These are phyloP conservation scores for Hypocreales sp. DNA, from an alignment of 2,329 filamentous ascomycete species.

Conservation along the genomic window DNA sequence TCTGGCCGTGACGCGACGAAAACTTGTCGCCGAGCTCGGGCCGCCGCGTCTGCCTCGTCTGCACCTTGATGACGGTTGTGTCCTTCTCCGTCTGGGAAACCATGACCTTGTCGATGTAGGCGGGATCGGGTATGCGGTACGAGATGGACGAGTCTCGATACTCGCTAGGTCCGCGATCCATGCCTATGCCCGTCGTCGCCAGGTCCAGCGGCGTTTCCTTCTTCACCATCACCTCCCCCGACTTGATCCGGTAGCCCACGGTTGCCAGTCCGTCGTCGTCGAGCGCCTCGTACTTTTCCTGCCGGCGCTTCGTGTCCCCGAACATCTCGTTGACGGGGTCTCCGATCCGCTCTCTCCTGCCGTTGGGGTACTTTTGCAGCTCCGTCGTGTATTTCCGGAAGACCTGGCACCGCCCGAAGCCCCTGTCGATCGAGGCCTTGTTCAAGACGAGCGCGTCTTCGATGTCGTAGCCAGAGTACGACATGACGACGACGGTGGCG, in stretches of 20 bases:
- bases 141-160: slow-evolving; percentile 55
- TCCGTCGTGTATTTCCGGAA: slow-evolving; percentile 85
- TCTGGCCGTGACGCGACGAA: slow-evolving; percentile 94
- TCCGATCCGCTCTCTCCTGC: slow-evolving; percentile 51
- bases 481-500: slow-evolving; percentile 97
- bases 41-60: slow-evolving; percentile 87
- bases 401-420: slow-evolving; percentile 95
- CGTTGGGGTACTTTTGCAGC: slow-evolving; percentile 79
- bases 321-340: slow-evolving; percentile 34
- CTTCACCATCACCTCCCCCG: slow-evolving; percentile 77
- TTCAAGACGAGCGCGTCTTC: slow-evolving; percentile 95
- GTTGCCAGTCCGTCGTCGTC: slow-evolving; percentile 80
- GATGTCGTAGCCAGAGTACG: slow-evolving; percentile 97
- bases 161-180: slow-evolving; percentile 45
- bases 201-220: slow-evolving; percentile 77
- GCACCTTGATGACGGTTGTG: slow-evolving; percentile 77
- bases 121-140: slow-evolving; percentile 71
- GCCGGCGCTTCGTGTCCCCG: slow-evolving; percentile 43
- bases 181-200: slow-evolving; percentile 53
- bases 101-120: slow-evolving; percentile 94
- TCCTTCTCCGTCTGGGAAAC: slow-evolving; percentile 80
- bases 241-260: slow-evolving; percentile 64
- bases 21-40: slow-evolving; percentile 98
- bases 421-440: slow-evolving; percentile 87
- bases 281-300: slow-evolving; percentile 56